phyloP scores from a whole-genome alignment of 2,329 filamentous ascomycete genomes.

The Daldinia sp. region DNA sequence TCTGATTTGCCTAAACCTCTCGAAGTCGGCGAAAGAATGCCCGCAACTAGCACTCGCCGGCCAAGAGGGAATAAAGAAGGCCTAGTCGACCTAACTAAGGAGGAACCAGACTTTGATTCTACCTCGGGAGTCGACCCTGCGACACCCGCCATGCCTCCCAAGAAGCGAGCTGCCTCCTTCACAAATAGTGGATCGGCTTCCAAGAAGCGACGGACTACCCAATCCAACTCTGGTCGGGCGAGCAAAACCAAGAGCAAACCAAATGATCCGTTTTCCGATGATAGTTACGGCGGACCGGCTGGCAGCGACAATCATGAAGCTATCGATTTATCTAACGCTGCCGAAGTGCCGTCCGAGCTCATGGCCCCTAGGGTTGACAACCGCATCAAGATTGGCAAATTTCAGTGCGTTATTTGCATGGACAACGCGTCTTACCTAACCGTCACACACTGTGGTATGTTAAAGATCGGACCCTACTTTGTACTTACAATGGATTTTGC shows the following conservation, averaged over 20 bases:
- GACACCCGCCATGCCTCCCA: slow-evolving; percentile 39
- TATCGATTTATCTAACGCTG: slow-evolving; percentile 55
- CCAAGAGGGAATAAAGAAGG: slow-evolving; percentile 32
- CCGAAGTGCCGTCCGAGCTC: slow-evolving; percentile 55
- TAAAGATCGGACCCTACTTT: not conserved
- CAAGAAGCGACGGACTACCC: slow-evolving; percentile 40
- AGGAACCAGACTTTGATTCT: slow-evolving; percentile 37
- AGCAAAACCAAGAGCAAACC: slow-evolving; percentile 41
- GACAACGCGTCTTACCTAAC: slow-evolving; percentile 66
- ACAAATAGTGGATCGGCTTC: slow-evolving; percentile 12
- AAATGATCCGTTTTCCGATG: slow-evolving; percentile 43
- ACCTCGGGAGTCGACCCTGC: slow-evolving; percentile 35
- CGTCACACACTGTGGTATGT: slow-evolving; percentile 72
- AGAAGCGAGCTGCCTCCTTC: slow-evolving; percentile 31
- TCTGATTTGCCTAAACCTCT: slow-evolving; percentile 27
- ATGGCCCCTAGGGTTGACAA: slow-evolving; percentile 58
- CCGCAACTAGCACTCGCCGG: slow-evolving; percentile 31
- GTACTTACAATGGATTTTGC: slow-evolving; percentile 12
- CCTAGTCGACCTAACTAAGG: slow-evolving; percentile 40
- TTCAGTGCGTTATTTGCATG: slow-evolving; percentile 75
- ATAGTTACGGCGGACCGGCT: slow-evolving; percentile 23
- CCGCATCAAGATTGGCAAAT: slow-evolving; percentile 60
- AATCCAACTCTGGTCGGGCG: slow-evolving; percentile 31
- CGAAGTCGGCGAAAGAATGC: slow-evolving; percentile 37
- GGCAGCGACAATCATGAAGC: slow-evolving; percentile 42